phyloP scores from a whole-genome alignment of 225 moss, liverwort and hornwort species.

The Bryoerythrophyllum caledonicum region DNA sequence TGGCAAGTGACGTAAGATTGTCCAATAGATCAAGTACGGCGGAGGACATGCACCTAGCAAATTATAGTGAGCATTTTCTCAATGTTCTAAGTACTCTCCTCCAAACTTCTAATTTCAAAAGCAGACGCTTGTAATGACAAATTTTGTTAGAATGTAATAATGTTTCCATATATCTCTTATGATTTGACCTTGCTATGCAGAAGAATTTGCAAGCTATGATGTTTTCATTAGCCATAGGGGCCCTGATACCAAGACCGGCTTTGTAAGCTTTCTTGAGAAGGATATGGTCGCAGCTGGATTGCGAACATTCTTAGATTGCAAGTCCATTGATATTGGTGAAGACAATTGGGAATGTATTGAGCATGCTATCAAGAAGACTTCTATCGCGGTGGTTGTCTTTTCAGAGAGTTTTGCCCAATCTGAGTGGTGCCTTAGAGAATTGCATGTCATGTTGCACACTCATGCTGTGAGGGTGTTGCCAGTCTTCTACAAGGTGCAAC shows the following conservation, averaged over 20 bases:
- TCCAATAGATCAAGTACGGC: too few species aligned
- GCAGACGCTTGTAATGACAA: too few species aligned
- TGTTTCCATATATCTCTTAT: too few species aligned
- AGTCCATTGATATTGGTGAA: background rate
- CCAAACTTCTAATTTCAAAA: too few species aligned
- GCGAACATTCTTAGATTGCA: background rate
- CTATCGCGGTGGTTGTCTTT: background rate
- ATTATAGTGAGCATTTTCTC: too few species aligned
- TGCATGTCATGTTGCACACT: background rate
- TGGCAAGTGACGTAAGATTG: too few species aligned
- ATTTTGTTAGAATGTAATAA: too few species aligned
- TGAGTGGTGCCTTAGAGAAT: background rate
- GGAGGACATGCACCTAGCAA: too few species aligned
- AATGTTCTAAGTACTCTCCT: too few species aligned
- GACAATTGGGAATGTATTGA: background rate
- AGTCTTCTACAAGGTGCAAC: too few species aligned
- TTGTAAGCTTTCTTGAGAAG: background rate
- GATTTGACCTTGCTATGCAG: too few species aligned
- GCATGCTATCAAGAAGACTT: background rate
- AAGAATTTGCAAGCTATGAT: background rate
- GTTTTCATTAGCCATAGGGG: background rate
- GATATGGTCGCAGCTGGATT: background rate
- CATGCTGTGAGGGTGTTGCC: background rate
- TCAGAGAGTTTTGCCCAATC: background rate
- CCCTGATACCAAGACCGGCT: background rate